Percentiles rank a stretch among this genome's conserved stretches.
These are phyloP conservation scores for Apophysomyces variabilis DNA, from an alignment of 371 early-diverging fungal genomes.

Conservation along the genomic window DNA sequence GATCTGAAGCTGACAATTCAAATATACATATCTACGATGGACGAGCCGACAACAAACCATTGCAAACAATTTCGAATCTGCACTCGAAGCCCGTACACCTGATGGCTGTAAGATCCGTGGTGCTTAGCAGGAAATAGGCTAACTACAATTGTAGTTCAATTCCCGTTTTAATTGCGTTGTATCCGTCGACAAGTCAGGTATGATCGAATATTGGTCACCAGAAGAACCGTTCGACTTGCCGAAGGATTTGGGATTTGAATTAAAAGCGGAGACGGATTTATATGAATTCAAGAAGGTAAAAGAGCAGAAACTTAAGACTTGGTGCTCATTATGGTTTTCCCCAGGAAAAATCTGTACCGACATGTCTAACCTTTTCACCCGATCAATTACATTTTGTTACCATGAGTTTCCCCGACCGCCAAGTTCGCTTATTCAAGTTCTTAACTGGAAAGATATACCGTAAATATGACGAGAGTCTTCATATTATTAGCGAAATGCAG, in stretches of 20 bases:
- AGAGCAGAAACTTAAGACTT: not conserved
- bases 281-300: slow-evolving; percentile 91
- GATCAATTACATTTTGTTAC: slow-evolving; percentile 87
- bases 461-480: slow-evolving; percentile 91
- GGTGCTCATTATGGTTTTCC: slow-evolving; percentile 11
- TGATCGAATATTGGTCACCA: slow-evolving; percentile 92
- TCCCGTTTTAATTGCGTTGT: slow-evolving; percentile 76
- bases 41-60: slow-evolving; percentile 65
- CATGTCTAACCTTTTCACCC: slow-evolving; percentile 82
- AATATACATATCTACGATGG: slow-evolving; percentile 86
- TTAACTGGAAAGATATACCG: slow-evolving; percentile 83
- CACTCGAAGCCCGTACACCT: slow-evolving; percentile 81
- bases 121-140: not conserved
- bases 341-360: slow-evolving; percentile 69
- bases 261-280: slow-evolving; percentile 93
- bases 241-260: slow-evolving; percentile 69
- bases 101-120: slow-evolving; percentile 56
- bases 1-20: slow-evolving; percentile 75
- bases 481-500: slow-evolving; percentile 86
- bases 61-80: slow-evolving; percentile 66
- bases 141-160: slow-evolving; percentile 59
- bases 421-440: slow-evolving; percentile 87
- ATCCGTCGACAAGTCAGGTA: slow-evolving; percentile 84
- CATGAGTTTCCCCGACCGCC: slow-evolving; percentile 83
- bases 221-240: slow-evolving; percentile 71